Evolutionary conservation across 2,329 filamentous ascomycete genomes (phyloP).

Genomic region (Penicillium brevicompactum): DNA sequence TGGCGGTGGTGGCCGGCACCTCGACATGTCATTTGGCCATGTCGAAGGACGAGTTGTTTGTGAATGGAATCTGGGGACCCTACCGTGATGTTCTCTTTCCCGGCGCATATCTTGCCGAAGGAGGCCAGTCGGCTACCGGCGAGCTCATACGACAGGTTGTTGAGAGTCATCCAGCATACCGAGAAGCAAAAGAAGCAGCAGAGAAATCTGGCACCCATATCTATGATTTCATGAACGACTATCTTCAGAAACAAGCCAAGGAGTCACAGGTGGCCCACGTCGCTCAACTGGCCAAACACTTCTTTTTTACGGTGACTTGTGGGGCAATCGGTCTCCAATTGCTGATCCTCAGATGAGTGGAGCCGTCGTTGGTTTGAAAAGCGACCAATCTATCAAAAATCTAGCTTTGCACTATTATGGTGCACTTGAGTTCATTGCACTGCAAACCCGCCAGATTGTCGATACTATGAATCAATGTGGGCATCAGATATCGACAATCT

Average conservation of each 20-base stretch:
- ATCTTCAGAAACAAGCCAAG: background rate
- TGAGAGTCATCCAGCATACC: constrained; percentile 85
- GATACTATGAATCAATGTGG: constrained; percentile 85
- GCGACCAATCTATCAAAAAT: constrained; percentile 82
- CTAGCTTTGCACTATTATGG: constrained; percentile 92
- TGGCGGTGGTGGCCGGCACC: constrained; percentile 88
- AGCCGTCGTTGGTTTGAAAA: constrained; percentile 80
- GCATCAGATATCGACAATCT: constrained; percentile 83
- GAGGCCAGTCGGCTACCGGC: constrained; percentile 89
- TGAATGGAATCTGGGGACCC: constrained; percentile 90
- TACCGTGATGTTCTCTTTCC: constrained; percentile 89
- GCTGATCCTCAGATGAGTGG: constrained; percentile 94
- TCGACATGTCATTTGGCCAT: constrained; percentile 97
- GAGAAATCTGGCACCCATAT: constrained; percentile 63
- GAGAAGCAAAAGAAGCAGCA: constrained; percentile 72
- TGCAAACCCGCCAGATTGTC: constrained; percentile 94
- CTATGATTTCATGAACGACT: background rate
- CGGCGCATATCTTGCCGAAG: constrained; percentile 90
- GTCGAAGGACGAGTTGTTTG: constrained; percentile 86
- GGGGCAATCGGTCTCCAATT: constrained; percentile 92
- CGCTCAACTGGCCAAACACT: constrained; percentile 80
- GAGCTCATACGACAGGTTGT: constrained; percentile 88
- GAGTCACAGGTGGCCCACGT: constrained; percentile 45
- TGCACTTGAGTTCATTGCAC: constrained; percentile 96
- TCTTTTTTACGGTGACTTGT: constrained; percentile 97